phyloP scores from a whole-genome alignment of 306 rosid genomes.

The Alnus rubra region DNA sequence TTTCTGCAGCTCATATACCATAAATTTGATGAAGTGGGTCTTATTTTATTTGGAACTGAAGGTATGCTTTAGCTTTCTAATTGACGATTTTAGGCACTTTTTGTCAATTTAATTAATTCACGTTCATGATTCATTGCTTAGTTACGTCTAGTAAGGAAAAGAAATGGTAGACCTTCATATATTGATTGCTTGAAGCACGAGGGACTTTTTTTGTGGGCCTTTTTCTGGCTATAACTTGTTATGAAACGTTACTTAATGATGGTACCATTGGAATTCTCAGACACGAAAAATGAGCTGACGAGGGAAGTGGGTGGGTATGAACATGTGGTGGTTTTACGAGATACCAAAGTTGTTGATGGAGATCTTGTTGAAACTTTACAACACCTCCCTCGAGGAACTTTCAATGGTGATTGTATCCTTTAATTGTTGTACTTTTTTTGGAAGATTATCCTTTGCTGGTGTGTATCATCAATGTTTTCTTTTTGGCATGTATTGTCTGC shows the following conservation, averaged over 20 bases:
- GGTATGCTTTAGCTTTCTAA: constrained; percentile 41
- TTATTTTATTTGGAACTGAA: constrained; percentile 77
- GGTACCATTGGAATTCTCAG: constrained; percentile 42
- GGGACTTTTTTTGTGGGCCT: background rate
- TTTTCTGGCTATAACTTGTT: background rate
- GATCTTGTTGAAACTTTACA: constrained; percentile 65
- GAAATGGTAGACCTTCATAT: background rate
- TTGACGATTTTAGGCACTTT: constrained; percentile 3
- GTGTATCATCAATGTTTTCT: background rate
- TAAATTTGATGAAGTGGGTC: constrained; percentile 73
- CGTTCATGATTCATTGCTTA: background rate
- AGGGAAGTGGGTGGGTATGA: constrained; percentile 89
- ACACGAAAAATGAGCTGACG: constrained; percentile 76
- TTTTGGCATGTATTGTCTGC: background rate
- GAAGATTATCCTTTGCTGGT: constrained; percentile 15
- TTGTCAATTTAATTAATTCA: constrained; percentile 5
- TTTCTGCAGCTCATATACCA: constrained; percentile 59
- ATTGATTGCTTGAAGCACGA: background rate
- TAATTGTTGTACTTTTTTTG: constrained; percentile 4
- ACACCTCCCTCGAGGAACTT: constrained; percentile 75
- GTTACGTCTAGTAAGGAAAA: background rate
- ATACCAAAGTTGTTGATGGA: constrained; percentile 78
- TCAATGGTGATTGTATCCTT: constrained; percentile 86
- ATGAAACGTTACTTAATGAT: constrained; percentile 25
- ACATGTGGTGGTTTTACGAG: constrained; percentile 67